phyloP scores from a whole-genome alignment of 345 rosid species.

The Rhodomyrtus tomentosa region DNA sequence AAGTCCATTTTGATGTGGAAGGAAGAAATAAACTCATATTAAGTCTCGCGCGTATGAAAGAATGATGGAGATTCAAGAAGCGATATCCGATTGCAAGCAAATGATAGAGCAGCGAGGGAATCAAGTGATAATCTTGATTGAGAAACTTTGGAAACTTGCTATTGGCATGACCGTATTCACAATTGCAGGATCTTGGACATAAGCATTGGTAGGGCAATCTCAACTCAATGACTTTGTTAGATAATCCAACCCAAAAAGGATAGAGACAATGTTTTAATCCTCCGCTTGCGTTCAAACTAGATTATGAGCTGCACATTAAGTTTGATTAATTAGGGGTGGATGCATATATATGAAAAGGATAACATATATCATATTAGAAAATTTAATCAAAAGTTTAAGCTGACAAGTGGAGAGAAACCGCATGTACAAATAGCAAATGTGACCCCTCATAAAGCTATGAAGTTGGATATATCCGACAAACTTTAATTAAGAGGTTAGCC shows the following conservation, averaged over 20 bases:
- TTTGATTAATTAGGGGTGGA: neutral
- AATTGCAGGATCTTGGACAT: neutral
- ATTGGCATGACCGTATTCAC: neutral
- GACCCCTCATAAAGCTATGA: neutral
- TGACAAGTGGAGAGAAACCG: neutral
- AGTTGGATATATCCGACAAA: neutral
- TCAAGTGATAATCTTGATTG: neutral
- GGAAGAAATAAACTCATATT: neutral
- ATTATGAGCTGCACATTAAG: neutral
- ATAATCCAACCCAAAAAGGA: neutral
- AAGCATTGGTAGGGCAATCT: neutral
- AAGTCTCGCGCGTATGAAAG: neutral
- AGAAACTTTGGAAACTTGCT: neutral
- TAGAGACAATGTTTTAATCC: neutral
- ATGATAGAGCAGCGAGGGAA: neutral
- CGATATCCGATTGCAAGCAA: neutral
- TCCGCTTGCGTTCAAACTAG: neutral
- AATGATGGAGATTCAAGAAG: neutral
- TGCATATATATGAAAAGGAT: neutral
- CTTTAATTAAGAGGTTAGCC: neutral
- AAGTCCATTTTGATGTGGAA: neutral
- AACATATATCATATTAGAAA: neutral
- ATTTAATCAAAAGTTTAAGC: neutral
- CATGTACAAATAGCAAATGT: neutral
- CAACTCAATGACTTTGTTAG: neutral